Base-by-base conservation (phyloP, 768 basidiomycete species). In the Mycena latifolia region DNA sequence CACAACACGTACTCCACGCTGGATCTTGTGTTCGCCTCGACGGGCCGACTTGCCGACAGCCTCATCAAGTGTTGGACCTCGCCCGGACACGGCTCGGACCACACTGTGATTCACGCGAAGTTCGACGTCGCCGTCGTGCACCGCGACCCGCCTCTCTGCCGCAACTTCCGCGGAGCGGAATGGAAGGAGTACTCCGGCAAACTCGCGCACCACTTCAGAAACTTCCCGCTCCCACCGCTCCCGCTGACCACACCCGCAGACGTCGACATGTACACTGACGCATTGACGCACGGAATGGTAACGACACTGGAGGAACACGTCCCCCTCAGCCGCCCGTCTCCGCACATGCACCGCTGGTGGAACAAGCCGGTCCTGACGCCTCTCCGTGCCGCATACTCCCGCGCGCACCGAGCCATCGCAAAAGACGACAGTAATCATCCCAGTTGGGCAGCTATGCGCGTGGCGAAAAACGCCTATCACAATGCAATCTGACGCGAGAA, bases 31-130 rank as follows among this genome's bases (percentile, higher is more conserved):
- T 33, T 33, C 11, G 31, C 31, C 6, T 33, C 31, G 5, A 11
- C 31, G 31, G 52, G 51, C 20, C 22, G 10, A 17, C 52, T 53
- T 11, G n/a, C n/a, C n/a, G 52, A 53, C 20, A 22, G 3, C 3
- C 33, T 55, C 5, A 22, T 55, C 37, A 55, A 55, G 39, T 55
- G 54, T 25, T 17, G 1, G 35, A 28, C 54, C 5, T 11, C 25
- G 3, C 54, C 54, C 10, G 54, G 54, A 14, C 54, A 55, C n/a
- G 54, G 54, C 25, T 55, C 54, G 15, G 54, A 55, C 54, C 54
- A 55, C 54, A 10, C 10, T 1, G 22, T 2, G 25, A 28, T 55
- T 37, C 14, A 5, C 25, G 15, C 22, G 15, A 12, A 37, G 0
- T 55, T 55, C 25, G 27, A 55, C 39, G 2, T 55, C 25, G 1